Percentiles rank a stretch among this genome's conserved stretches.
These are phyloP conservation scores for Fusarium dimerum DNA, from an alignment of 2,329 filamentous ascomycete species.

Conservation along the genomic window DNA sequence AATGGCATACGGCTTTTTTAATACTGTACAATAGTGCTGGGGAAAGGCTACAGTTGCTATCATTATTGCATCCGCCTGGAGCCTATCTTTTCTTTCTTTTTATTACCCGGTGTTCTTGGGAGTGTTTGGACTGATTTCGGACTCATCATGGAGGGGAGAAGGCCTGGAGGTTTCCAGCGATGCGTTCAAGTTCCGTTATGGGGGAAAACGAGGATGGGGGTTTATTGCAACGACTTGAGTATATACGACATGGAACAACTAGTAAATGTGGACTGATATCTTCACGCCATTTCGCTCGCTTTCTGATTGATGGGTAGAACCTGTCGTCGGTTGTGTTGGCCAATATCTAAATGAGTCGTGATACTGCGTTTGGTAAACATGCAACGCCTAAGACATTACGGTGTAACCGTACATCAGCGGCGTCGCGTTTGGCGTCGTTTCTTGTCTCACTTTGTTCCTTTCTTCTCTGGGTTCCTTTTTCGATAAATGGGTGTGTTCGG, in stretches of 20 bases:
- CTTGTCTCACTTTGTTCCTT: too few relatives aligned
- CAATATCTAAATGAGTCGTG: too few relatives aligned
- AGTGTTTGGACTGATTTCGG: conserved; percentile 24
- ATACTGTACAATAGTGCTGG: conserved; percentile 29
- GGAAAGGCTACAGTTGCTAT: not conserved
- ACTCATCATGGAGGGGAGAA: conserved; percentile 4
- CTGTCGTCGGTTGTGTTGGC: too few relatives aligned
- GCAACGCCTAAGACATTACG: too few relatives aligned
- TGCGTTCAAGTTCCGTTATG: not conserved
- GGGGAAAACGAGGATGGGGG: conserved; percentile 4
- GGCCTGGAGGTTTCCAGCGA: not conserved
- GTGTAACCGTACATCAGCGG: too few relatives aligned
- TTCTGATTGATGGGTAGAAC: not conserved
- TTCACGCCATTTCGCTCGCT: not conserved
- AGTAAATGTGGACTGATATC: not conserved
- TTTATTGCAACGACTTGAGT: conserved; percentile 9
- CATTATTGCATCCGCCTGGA: not conserved
- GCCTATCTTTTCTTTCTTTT: conserved; percentile 13
- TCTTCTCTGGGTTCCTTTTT: too few relatives aligned
- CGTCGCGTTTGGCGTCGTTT: too few relatives aligned
- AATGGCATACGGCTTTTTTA: conserved; percentile 26
- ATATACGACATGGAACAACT: conserved; percentile 6
- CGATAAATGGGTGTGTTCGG: too few relatives aligned
- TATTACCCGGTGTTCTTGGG: conserved; percentile 28
- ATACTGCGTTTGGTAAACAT: too few relatives aligned